phyloP scores from a whole-genome alignment of 2,329 filamentous ascomycete genomes.

The Fusarium gaditjirri region DNA sequence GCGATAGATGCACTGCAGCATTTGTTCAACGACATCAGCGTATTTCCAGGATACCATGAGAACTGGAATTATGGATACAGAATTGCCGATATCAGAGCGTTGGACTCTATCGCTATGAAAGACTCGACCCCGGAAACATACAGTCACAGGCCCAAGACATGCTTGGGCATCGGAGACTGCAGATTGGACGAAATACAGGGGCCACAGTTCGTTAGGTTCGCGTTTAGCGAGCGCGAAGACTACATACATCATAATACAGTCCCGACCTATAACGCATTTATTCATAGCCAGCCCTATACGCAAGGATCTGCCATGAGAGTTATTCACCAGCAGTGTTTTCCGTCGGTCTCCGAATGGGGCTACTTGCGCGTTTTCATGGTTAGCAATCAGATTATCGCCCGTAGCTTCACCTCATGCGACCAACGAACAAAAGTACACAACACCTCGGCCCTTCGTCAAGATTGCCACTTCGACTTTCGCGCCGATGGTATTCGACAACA shows the following conservation, averaged over 20 bases:
- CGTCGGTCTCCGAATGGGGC: background rate
- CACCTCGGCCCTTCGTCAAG: background rate
- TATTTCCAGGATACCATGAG: background rate
- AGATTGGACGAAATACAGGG: background rate
- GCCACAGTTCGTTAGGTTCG: background rate
- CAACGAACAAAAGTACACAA: background rate
- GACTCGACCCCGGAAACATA: background rate
- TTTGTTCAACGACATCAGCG: background rate
- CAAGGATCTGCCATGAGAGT: background rate
- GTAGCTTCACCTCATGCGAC: background rate
- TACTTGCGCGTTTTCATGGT: background rate
- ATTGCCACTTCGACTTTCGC: background rate
- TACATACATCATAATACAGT: background rate
- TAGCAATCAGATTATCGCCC: background rate
- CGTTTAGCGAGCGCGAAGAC: background rate
- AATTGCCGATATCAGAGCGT: background rate
- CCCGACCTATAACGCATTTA: background rate
- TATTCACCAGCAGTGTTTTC: background rate
- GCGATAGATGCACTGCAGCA: background rate
- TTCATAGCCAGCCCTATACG: background rate
- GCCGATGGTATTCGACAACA: background rate
- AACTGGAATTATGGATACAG: background rate
- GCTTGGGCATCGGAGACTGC: background rate
- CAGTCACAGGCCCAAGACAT: background rate
- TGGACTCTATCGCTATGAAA: background rate